A percentile compares a stretch with the other conserved stretches of the same genome.
Conservation (phyloP, 2,329 filamentous ascomycete species). For the Alternaria sp. region DNA sequence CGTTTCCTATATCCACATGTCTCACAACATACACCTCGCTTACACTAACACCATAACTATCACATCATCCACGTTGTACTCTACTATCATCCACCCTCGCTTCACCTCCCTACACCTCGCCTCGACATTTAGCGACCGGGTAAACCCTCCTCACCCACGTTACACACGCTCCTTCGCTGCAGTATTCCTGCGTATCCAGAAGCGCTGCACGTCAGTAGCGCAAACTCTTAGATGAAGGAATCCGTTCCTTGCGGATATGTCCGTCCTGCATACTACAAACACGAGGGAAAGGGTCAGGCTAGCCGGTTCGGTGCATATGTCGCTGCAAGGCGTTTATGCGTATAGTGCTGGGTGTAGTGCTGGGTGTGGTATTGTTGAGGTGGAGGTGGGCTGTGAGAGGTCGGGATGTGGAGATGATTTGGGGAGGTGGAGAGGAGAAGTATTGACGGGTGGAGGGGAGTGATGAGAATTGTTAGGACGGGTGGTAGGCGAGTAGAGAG, state of each 20-base stretch:
- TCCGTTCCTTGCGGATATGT: neutral
- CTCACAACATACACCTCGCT: neutral
- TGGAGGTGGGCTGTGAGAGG: neutral
- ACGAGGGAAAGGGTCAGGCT: neutral
- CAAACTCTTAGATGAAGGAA: neutral
- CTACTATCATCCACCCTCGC: too few species aligned
- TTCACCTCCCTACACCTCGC: neutral
- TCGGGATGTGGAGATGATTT: neutral
- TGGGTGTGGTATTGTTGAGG: neutral
- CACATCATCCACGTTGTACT: too few species aligned
- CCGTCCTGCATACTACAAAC: neutral
- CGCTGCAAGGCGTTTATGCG: neutral
- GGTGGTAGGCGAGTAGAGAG: too few species aligned
- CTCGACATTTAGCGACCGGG: neutral
- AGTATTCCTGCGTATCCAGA: too few species aligned
- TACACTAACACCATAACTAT: neutral
- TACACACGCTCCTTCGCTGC: neutral
- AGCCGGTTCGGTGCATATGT: neutral
- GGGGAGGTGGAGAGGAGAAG: neutral
- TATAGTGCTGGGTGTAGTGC: neutral
- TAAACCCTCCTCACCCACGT: neutral
- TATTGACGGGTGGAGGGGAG: neutral
- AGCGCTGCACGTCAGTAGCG: neutral
- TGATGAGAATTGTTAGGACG: too few species aligned
- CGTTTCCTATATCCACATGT: neutral